phyloP scores from a whole-genome alignment of 768 basidiomycete genomes.

The Dacryopinax primogenitus region DNA sequence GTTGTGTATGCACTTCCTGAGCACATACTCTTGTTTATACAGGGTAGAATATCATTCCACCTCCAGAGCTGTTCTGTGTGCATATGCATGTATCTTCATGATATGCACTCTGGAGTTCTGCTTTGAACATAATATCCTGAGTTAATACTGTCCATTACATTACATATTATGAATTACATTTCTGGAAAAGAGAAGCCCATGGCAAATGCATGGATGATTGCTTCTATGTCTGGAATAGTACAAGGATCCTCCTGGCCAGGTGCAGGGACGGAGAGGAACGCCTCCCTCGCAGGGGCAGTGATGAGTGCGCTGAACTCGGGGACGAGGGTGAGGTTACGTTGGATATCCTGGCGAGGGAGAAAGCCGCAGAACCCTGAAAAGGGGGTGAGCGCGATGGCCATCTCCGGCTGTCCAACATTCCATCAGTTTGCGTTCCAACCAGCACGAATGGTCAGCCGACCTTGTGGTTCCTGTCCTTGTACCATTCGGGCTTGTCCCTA shows the following conservation, averaged over 20 bases:
- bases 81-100: no score
- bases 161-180: no score
- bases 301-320: slow-evolving; percentile 70
- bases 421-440: background rate
- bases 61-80: background rate
- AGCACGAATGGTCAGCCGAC: slow-evolving; percentile 16
- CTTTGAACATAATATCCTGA: no score
- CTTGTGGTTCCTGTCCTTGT: slow-evolving; percentile 96
- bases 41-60: background rate
- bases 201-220: no score
- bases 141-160: no score
- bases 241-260: slow-evolving; percentile 43
- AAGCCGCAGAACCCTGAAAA: slow-evolving; percentile 91
- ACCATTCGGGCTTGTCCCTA: slow-evolving; percentile 59
- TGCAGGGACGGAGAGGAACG: slow-evolving; percentile 37
- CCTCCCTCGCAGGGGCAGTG: slow-evolving; percentile 38
- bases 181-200: no score
- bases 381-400: slow-evolving; percentile 90
- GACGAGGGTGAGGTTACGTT: slow-evolving; percentile 47
- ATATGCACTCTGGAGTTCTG: no score
- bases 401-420: slow-evolving; percentile 56
- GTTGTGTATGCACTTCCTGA: no score
- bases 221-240: no score
- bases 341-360: slow-evolving; percentile 63
- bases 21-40: no score